Evolutionary conservation across 495 filamentous ascomycete genomes (phyloP).

Genomic region (Mytilinidion resinicola): DNA sequence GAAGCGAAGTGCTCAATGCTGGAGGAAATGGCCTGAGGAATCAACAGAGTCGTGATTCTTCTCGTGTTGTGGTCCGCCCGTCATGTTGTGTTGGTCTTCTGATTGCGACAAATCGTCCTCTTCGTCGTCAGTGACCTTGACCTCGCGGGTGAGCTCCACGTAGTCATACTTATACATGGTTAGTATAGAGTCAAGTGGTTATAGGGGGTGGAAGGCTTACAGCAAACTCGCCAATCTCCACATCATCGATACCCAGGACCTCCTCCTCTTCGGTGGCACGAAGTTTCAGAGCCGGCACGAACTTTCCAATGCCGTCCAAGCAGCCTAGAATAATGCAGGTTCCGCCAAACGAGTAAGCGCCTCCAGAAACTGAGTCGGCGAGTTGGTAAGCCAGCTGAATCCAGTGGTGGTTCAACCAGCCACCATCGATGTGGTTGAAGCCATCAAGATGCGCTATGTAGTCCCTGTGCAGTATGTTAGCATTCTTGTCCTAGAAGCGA

Average conservation of each 20-base stretch:
- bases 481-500: neutral
- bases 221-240: slow-evolving; percentile 95
- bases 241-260: slow-evolving; percentile 86
- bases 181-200: slow-evolving; percentile 4
- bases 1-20: too few species aligned
- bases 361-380: slow-evolving; percentile 77
- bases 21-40: slow-evolving; percentile 16
- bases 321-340: slow-evolving; percentile 68
- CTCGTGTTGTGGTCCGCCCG: slow-evolving; percentile 17
- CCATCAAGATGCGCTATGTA: slow-evolving; percentile 90
- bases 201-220: slow-evolving; percentile 39
- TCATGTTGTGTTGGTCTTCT: slow-evolving; percentile 4
- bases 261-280: slow-evolving; percentile 80
- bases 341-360: slow-evolving; percentile 78
- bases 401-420: slow-evolving; percentile 89
- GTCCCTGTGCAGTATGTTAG: slow-evolving; percentile 44
- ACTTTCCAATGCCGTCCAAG: slow-evolving; percentile 65
- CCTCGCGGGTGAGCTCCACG: slow-evolving; percentile 84
- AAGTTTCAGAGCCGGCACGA: slow-evolving; percentile 76
- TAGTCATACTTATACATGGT: slow-evolving; percentile 67
- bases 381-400: slow-evolving; percentile 84
- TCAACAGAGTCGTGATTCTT: slow-evolving; percentile 28
- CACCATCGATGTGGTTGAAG: slow-evolving; percentile 61
- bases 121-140: slow-evolving; percentile 36
- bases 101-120: slow-evolving; percentile 25